Evolutionary conservation across 164 flowering plant species (phyloP), one percentile per base, ranked within the genome.

Genomic region (Macadamia integrifolia): DNA sequence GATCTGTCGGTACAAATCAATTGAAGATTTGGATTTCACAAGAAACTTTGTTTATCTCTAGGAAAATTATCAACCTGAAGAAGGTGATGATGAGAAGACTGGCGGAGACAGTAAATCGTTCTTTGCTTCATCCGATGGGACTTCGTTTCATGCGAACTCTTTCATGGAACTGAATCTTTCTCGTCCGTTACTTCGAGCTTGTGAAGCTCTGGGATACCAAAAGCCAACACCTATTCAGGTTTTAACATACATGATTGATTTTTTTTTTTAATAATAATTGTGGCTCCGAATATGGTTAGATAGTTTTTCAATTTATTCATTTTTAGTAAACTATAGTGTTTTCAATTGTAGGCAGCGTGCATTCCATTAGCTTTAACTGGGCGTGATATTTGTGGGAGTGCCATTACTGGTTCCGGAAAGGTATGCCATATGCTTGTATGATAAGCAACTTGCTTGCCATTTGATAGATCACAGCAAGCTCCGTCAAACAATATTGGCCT

Each of bases 191-290:
- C 88, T 94, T 69, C 82, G 92, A 65, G 87, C 99, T 42, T 90
- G 97, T 61, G 93, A 94, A 72, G 85, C 87, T 1, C 71, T 92
- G 78, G 96, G 97, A 0, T 90, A 89, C 63, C 65, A 73, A 10
- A 94, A 92, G 74, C 99, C 97, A 2, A 92, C 98, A 1, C 96
- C 99, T 12, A 94, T 94, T 65, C 99, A 92, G 98, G 98, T 90
- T 69, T 69, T 11, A 1, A 35, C 46, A 35, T 17, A 31, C 58
- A 48, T 44, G 52, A n/a, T 29, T 11, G 30, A 30, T 53, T 44
- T 4, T 11, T 9, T 60, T 44, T 42, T 13, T 35, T n/a, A 35
- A 23, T 23, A 23, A 23, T 23, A 35, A 35, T 35, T 35, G 40
- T 35, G 40, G 40, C 40, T 35, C 40, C 5, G 40, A 35, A 35